These are phyloP conservation scores for Ustilaginoidea virens DNA, from an alignment of 2,329 filamentous ascomycete species.

Conservation along the genomic window DNA sequence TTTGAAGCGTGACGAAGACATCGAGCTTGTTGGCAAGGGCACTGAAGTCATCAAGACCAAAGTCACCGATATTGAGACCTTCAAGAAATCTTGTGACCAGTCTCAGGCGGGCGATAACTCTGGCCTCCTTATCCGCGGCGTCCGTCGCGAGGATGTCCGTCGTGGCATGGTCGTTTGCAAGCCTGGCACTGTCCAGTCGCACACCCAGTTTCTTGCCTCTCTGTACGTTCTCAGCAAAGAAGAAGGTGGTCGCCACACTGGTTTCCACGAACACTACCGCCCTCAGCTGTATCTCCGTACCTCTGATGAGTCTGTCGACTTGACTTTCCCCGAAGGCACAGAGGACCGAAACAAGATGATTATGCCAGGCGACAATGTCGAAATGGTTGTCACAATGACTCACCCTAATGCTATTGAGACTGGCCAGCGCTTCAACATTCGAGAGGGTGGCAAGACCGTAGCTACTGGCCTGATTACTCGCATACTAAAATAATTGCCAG, in stretches of 20 bases:
- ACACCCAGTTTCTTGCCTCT: slow-evolving; percentile 84
- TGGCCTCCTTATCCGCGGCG: slow-evolving; percentile 84
- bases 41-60: slow-evolving; percentile 83
- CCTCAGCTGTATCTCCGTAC: slow-evolving; percentile 94
- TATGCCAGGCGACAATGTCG: slow-evolving; percentile 97
- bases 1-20: slow-evolving; percentile 85
- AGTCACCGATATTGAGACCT: slow-evolving; percentile 98
- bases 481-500: slow-evolving; percentile 45
- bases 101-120: slow-evolving; percentile 97
- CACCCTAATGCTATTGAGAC: slow-evolving; percentile 76
- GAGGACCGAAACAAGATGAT: slow-evolving; percentile 68
- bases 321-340: slow-evolving; percentile 76
- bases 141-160: slow-evolving; percentile 86
- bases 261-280: slow-evolving; percentile 91
- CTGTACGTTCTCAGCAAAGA: slow-evolving; percentile 97
- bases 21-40: slow-evolving; percentile 88
- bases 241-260: slow-evolving; percentile 92
- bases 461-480: slow-evolving; percentile 72
- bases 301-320: slow-evolving; percentile 61
- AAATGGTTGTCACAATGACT: slow-evolving; percentile 84
- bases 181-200: slow-evolving; percentile 71
- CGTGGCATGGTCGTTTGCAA: slow-evolving; percentile 89
- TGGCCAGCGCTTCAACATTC: slow-evolving; percentile 94
- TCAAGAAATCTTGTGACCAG: slow-evolving; percentile 98
- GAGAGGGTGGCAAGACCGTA: slow-evolving; percentile 86